Evolutionary conservation across 139 green algal species (phyloP).

Genomic region (Closterium sp.): DNA sequence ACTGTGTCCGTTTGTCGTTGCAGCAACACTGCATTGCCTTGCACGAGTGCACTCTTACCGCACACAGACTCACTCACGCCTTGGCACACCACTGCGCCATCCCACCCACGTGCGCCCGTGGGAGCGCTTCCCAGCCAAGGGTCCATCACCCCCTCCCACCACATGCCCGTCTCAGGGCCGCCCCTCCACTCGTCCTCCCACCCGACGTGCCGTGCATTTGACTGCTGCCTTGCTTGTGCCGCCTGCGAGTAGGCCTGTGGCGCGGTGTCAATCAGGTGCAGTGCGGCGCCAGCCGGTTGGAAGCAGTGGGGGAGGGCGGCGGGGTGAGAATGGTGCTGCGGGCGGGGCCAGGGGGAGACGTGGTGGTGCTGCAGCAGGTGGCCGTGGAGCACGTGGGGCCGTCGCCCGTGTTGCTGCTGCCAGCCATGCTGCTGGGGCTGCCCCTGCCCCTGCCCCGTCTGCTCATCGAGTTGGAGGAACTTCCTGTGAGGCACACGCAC

Average conservation of each 20-base stretch:
- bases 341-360: background rate
- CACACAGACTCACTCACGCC: background rate
- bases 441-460: background rate
- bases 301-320: background rate
- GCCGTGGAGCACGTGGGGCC: too few species aligned
- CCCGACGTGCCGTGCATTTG: background rate
- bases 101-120: background rate
- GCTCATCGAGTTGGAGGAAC: background rate
- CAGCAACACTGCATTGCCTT: background rate
- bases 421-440: background rate
- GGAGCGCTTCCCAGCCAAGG: background rate
- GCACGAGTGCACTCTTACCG: background rate
- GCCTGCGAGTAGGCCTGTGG: background rate
- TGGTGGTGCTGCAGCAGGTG: background rate
- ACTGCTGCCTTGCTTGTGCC: background rate
- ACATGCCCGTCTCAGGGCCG: background rate
- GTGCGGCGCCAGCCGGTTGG: background rate
- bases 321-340: background rate
- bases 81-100: background rate
- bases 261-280: background rate
- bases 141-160: background rate
- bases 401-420: too few species aligned
- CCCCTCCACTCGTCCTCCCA: background rate
- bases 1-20: background rate
- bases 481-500: background rate